Percentiles rank a stretch among this genome's conserved stretches.
Conservation (phyloP, 768 basidiomycete genomes). For the Rhodotorula graminis region DNA sequence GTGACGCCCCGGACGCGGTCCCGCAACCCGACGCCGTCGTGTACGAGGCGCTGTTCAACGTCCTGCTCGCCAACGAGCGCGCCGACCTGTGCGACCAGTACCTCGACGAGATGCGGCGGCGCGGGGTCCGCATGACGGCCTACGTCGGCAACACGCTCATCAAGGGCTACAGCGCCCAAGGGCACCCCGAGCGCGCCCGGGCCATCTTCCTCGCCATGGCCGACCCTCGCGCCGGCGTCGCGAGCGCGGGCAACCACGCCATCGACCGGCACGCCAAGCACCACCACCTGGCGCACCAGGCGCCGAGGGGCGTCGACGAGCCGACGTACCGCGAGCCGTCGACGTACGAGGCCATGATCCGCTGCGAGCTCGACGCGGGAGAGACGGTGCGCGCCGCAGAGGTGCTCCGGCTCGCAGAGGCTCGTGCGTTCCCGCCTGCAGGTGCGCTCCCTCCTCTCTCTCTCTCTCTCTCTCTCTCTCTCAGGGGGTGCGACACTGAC, state of each 20-base stretch:
- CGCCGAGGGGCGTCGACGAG: constrained; percentile 40
- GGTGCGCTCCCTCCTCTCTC: constrained; percentile 10
- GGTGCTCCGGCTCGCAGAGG: constrained; percentile 54
- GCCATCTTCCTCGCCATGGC: constrained; percentile 70
- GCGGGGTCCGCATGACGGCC: constrained; percentile 80
- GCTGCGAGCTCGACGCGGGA: constrained; percentile 76
- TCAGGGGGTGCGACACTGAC: background rate
- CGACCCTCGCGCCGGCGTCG: constrained; percentile 77
- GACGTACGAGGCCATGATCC: constrained; percentile 93
- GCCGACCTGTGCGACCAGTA: constrained; percentile 71
- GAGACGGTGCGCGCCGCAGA: constrained; percentile 64
- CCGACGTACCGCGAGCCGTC: constrained; percentile 86
- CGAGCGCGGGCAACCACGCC: constrained; percentile 81
- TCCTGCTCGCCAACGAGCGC: constrained; percentile 69
- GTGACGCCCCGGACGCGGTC: constrained; percentile 21
- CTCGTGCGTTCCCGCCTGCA: constrained; percentile 40
- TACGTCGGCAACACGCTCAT: constrained; percentile 81
- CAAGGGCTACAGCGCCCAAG: constrained; percentile 61
- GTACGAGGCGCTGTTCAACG: constrained; percentile 86
- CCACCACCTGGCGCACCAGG: constrained; percentile 17
- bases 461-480: background rate
- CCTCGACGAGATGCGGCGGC: constrained; percentile 57
- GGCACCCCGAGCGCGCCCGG: constrained; percentile 67
- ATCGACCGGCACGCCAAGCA: constrained; percentile 54
- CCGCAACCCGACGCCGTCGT: constrained; percentile 70